Base-by-base conservation (phyloP, 352 stramenopile species). In the Pythium phragmiticola region DNA sequence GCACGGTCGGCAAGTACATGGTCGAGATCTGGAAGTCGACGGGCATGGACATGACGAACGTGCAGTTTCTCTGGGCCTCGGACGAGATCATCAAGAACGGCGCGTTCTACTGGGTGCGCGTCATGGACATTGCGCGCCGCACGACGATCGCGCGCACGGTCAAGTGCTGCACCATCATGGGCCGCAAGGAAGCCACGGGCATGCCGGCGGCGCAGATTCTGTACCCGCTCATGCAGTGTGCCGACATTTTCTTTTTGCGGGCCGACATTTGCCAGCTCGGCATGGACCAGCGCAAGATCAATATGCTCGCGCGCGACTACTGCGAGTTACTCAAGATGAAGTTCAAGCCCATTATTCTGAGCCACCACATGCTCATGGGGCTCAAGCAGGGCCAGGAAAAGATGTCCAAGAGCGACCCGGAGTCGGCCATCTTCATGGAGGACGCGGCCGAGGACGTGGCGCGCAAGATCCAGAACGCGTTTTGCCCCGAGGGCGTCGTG, bases 111-210 rank as follows among this genome's bases (percentile, higher is more conserved):
- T 98, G 94, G 94, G 73, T 90, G 48, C 88, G 89, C 41, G 93
- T 98, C 50, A 97, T 98, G 78, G 94, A 98, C 63, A 97, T 98
- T 68, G 94, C 91, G 57, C 82, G 91, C 28, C 80, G 92, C 49
- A 96, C 92, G 63, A 98, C 88, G 48, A 87, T 98, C 57, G 85
- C 87, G 43, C 87, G 96, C 30, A 98, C 98, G 61, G 93, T 98
- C 75, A 98, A 98, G 71, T 99, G 98, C 80, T 99, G 97, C 75
- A 98, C 98, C 63, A 99, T 99, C 73, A 99, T 99, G 98, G 98
- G 98, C 8, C 83, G 98, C 37, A 89, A 98, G 63, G 84, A 95
- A 66, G 87, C 87, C 58, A 81, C 84, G 23, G 84, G 83, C 59
- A 95, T 98, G 71, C 96, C 90, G n/a, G 82, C 91, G 3, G 95